A percentile compares a stretch with the other conserved stretches of the same genome.
phyloP scores from a whole-genome alignment of 371 early-diverging fungal species.

The Blakeslea trispora region DNA sequence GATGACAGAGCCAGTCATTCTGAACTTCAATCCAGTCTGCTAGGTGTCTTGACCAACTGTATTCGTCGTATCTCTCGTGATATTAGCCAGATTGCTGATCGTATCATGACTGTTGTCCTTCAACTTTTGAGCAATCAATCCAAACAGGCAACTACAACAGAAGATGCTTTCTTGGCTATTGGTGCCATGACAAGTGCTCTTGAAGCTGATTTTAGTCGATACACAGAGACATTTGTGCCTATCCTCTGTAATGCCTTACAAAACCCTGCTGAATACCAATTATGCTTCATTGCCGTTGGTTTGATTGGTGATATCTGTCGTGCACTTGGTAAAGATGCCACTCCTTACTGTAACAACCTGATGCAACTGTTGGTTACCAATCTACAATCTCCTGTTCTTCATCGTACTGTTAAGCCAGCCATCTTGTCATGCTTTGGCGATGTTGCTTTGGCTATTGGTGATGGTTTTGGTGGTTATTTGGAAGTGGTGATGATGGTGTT shows the following conservation, averaged over 20 bases:
- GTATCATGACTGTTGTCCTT: conserved; percentile 85
- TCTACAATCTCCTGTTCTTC: conserved; percentile 71
- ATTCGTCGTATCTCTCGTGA: conserved; percentile 74
- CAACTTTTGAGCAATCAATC: conserved; percentile 65
- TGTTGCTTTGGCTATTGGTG: conserved; percentile 94
- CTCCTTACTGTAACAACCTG: conserved; percentile 77
- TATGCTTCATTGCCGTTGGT: conserved; percentile 91
- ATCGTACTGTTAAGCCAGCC: conserved; percentile 88
- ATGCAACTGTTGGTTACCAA: conserved; percentile 84
- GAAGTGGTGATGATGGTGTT: conserved; percentile 85
- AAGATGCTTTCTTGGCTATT: conserved; percentile 90
- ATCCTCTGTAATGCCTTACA: conserved; percentile 80
- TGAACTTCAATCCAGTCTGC: conserved; percentile 89
- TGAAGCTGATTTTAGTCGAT: conserved; percentile 83
- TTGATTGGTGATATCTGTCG: conserved; percentile 95
- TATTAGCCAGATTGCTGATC: conserved; percentile 76
- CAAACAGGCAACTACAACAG: conserved; percentile 84
- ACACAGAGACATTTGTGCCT: conserved; percentile 84
- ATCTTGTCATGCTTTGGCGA: conserved; percentile 97
- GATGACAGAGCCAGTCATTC: conserved; percentile 81
- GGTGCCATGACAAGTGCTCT: conserved; percentile 83
- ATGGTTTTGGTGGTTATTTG: conserved; percentile 81
- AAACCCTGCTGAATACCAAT: conserved; percentile 87
- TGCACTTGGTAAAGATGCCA: conserved; percentile 71
- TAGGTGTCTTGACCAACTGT: conserved; percentile 82